Percentiles rank a stretch among this genome's conserved stretches.
phyloP scores from a whole-genome alignment of 345 rosid species.

The Salix koriyanagi region DNA sequence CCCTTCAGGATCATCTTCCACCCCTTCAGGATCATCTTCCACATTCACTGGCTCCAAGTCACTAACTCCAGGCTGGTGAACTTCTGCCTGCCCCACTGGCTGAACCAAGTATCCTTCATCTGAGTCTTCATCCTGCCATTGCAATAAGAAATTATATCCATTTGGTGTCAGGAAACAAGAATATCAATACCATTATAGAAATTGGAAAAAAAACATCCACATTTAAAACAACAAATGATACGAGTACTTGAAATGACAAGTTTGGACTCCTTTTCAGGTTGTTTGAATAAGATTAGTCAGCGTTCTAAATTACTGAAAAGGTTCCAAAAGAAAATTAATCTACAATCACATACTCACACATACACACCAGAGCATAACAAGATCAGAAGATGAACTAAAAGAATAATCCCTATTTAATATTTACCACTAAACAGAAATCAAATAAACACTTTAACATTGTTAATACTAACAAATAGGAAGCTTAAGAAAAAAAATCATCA shows the following conservation, averaged over 20 bases:
- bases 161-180: background rate
- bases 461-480: background rate
- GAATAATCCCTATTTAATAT: background rate
- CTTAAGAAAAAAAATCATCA: background rate
- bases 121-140: constrained; percentile 55
- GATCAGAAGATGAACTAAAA: background rate
- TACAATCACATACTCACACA: background rate
- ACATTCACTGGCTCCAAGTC: constrained; percentile 48
- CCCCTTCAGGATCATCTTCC: constrained; percentile 41
- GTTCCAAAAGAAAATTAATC: background rate
- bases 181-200: background rate
- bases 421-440: background rate
- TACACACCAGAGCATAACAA: background rate
- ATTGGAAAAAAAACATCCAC: background rate
- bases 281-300: background rate
- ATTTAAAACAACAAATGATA: background rate
- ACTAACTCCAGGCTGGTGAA: constrained; percentile 40
- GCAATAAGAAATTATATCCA: background rate
- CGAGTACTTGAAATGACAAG: background rate
- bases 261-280: background rate
- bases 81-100: constrained; percentile 49
- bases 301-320: background rate
- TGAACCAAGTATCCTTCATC: constrained; percentile 62
- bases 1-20: constrained; percentile 39
- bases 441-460: background rate